These are phyloP conservation scores for Nicotiana paniculata DNA, from an alignment of 257 asterid genomes.

Conservation along the genomic window DNA sequence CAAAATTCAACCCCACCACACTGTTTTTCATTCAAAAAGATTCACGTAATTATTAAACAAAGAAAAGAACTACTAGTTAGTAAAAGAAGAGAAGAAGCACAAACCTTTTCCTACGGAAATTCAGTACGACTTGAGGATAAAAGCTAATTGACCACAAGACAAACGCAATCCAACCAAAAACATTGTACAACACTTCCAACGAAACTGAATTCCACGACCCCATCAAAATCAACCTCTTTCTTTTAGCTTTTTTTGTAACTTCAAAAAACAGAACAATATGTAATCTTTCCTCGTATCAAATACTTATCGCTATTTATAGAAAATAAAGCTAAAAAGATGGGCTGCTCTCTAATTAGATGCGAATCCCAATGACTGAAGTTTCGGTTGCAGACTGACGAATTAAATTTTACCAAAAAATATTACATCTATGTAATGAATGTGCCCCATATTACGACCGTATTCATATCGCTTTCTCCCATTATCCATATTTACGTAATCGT, in stretches of 20 bases:
- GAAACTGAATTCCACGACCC: constrained; percentile 71
- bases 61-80: not conserved
- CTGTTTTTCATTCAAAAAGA: constrained; percentile 22
- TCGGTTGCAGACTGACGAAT: not conserved
- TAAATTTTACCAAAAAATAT: not conserved
- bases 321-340: not conserved
- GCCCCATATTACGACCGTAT: not conserved
- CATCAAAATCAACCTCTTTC: constrained; percentile 17
- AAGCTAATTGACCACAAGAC: constrained; percentile 86
- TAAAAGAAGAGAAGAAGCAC: not conserved
- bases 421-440: not conserved
- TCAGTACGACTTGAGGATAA: constrained; percentile 77
- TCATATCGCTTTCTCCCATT: not conserved
- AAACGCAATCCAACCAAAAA: constrained; percentile 84
- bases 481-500: not conserved
- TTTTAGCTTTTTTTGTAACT: not conserved
- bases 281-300: not conserved
- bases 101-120: constrained; percentile 83
- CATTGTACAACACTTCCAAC: constrained; percentile 55
- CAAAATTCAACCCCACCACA: constrained; percentile 92
- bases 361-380: not conserved
- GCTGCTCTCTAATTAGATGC: not conserved
- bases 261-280: not conserved
- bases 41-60: not conserved
- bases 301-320: not conserved